Conservation (phyloP, 192 early-diverging fungal species). For the Obelidium mucronatum region DNA sequence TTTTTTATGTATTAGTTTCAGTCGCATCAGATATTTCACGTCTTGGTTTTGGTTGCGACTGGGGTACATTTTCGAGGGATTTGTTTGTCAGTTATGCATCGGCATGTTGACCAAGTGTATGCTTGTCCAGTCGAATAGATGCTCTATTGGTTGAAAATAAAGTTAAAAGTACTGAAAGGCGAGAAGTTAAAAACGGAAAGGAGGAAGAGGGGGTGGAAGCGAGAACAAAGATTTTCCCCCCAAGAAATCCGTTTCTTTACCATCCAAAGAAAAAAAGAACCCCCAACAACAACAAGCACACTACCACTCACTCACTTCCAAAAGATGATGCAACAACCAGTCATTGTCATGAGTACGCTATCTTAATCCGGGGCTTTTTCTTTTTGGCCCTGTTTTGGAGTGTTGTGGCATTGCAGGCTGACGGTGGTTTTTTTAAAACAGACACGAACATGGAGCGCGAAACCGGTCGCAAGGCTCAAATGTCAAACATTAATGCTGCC, state of each 20-base stretch:
- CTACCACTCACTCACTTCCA: not conserved
- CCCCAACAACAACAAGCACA: not conserved
- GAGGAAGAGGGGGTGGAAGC: not conserved
- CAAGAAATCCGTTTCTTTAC: too few species aligned
- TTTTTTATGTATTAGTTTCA: slow-evolving; percentile 33
- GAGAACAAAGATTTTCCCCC: too few species aligned
- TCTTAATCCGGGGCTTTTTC: not conserved
- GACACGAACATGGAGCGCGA: slow-evolving; percentile 83
- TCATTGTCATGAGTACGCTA: slow-evolving; percentile 85
- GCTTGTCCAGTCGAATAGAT: not conserved
- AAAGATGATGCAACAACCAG: slow-evolving; percentile 79
- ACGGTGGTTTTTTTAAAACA: slow-evolving; percentile 18
- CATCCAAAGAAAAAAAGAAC: not conserved
- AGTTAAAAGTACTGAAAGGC: too few species aligned
- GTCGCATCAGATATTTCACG: slow-evolving; percentile 93
- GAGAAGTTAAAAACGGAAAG: too few species aligned
- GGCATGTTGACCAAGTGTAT: slow-evolving; percentile 5
- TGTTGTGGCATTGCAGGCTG: not conserved
- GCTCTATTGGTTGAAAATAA: too few species aligned
- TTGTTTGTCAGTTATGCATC: slow-evolving; percentile 8
- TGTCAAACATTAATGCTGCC: slow-evolving; percentile 97
- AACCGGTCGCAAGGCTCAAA: slow-evolving; percentile 94
- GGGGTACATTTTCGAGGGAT: slow-evolving; percentile 19
- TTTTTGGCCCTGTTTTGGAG: not conserved
- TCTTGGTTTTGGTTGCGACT: slow-evolving; percentile 80